phyloP scores from a whole-genome alignment of 768 basidiomycete species.

The Leccinum olivaceopallidum region DNA sequence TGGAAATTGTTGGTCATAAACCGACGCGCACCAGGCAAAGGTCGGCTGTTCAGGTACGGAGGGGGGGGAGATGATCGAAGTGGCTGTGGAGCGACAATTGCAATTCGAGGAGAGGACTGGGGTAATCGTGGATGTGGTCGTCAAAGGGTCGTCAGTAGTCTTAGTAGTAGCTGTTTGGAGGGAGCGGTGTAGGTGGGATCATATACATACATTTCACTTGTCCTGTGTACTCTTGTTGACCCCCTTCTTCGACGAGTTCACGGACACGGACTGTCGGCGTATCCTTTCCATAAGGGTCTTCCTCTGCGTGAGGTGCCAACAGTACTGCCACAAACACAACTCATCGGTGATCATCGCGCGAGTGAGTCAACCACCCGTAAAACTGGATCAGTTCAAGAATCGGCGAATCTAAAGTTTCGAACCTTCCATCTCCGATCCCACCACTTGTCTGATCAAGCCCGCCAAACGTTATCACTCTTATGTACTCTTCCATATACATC shows the following conservation, averaged over 20 bases:
- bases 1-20: conserved; percentile 38
- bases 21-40: conserved; percentile 32
- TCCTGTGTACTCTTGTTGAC: conserved; percentile 35
- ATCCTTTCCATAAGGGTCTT: conserved; percentile 30
- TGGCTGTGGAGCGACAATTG: conserved; percentile 37
- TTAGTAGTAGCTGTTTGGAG: not conserved
- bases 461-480: conserved; percentile 35
- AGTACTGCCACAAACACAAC: conserved; percentile 26
- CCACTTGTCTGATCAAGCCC: conserved; percentile 22
- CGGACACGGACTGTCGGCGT: conserved; percentile 30
- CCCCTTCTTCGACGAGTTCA: conserved; percentile 17
- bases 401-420: conserved; percentile 35
- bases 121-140: conserved; percentile 22
- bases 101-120: conserved; percentile 13
- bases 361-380: conserved; percentile 1
- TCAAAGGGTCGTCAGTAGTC: conserved; percentile 31
- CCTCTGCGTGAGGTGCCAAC: conserved; percentile 20
- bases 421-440: conserved; percentile 33
- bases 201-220: conserved; percentile 20
- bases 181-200: conserved; percentile 15
- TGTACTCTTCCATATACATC: conserved; percentile 24
- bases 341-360: conserved; percentile 31
- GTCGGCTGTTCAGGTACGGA: conserved; percentile 32
- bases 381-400: conserved; percentile 20
- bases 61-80: conserved; percentile 32